Conservation (phyloP, 768 basidiomycete genomes). For the Gloeostereum incarnatum region DNA sequence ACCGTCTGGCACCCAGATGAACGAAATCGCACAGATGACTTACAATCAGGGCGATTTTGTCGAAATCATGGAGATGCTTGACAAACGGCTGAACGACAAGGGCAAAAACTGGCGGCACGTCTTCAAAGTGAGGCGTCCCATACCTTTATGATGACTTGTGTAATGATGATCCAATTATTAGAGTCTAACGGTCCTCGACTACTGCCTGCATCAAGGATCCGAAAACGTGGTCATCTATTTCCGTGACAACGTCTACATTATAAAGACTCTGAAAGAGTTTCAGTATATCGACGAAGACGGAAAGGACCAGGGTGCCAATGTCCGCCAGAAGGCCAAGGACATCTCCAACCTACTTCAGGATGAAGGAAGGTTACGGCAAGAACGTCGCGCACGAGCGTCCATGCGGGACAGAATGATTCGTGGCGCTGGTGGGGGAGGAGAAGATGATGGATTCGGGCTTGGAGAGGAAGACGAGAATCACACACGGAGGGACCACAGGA, state of each 20-base stretch:
- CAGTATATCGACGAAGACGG: constrained; percentile 92
- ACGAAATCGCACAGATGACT: constrained; percentile 93
- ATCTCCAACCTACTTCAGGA: constrained; percentile 92
- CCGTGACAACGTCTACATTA: constrained; percentile 91
- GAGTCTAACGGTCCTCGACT: constrained; percentile 92
- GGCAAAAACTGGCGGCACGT: constrained; percentile 99
- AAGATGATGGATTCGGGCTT: constrained; percentile 27
- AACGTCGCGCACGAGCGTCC: constrained; percentile 71
- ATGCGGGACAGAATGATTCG: constrained; percentile 96
- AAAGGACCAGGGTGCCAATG: constrained; percentile 98
- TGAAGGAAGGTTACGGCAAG: constrained; percentile 74
- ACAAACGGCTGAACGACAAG: constrained; percentile 97
- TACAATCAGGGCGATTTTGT: constrained; percentile 99
- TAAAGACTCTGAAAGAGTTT: constrained; percentile 99
- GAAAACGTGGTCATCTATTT: constrained; percentile 99
- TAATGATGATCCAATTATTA: constrained; percentile 15
- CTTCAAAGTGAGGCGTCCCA: constrained; percentile 64
- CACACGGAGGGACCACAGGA: constrained; percentile 5
- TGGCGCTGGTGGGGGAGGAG: constrained; percentile 34
- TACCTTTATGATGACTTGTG: background rate
- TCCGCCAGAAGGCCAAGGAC: constrained; percentile 95
- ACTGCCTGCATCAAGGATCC: constrained; percentile 90
- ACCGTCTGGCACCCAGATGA: constrained; percentile 97
- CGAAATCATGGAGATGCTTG: constrained; percentile 99
- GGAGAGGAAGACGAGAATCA: constrained; percentile 38